Conservation (phyloP, 139 green algal species). For the Chlorella vulgaris region DNA sequence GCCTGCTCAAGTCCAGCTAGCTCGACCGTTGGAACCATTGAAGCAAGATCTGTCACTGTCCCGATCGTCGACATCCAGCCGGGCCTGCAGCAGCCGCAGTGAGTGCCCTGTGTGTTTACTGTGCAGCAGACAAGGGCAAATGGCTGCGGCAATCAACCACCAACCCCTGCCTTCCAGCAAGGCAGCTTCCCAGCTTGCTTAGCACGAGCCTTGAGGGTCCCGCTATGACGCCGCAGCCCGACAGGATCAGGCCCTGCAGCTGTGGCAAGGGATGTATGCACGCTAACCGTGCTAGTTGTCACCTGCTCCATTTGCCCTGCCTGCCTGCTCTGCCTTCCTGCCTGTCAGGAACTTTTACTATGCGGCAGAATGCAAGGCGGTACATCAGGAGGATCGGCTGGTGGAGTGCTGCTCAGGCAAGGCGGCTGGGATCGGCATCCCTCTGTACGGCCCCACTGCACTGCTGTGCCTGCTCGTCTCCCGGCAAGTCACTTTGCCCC, state of each 20-base stretch:
- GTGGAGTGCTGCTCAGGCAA: constrained; percentile 55
- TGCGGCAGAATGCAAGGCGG: neutral
- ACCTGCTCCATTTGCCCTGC: neutral
- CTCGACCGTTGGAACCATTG: constrained; percentile 90
- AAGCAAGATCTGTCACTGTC: constrained; percentile 70
- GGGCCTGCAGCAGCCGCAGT: constrained; percentile 55
- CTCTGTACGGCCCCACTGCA: no score
- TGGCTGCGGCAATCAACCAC: neutral
- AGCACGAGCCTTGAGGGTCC: no score
- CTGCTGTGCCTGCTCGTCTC: no score
- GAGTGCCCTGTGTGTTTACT: neutral
- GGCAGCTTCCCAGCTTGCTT: no score
- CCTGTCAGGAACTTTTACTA: constrained; percentile 27
- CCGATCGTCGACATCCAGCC: constrained; percentile 78
- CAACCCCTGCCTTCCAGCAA: neutral
- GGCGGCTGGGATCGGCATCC: neutral
- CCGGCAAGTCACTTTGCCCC: no score
- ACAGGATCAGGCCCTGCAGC: no score
- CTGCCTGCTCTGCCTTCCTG: neutral
- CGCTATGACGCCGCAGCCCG: no score
- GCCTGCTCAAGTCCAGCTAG: constrained; percentile 68
- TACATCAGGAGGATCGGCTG: constrained; percentile 53
- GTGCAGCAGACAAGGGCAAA: neutral
- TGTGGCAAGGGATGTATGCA: no score
- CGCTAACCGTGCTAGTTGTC: no score